phyloP scores from a whole-genome alignment of 2,329 filamentous ascomycete species.

The Cercospora beticola region DNA sequence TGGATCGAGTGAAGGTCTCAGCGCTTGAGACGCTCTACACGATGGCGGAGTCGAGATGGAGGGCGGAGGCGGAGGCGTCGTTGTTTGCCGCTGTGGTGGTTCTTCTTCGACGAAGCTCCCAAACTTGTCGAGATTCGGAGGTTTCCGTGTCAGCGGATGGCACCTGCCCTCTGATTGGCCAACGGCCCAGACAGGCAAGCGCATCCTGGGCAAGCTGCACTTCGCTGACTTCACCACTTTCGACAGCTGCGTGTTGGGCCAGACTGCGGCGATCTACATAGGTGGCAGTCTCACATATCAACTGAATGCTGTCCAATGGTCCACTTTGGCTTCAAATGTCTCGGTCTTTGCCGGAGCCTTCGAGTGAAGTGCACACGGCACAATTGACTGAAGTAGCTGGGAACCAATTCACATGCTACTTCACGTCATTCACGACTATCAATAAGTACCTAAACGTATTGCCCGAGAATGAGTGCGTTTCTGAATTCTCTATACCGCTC shows the following conservation, averaged over 20 bases:
- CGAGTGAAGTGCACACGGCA: too few species aligned
- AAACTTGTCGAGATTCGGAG: slow-evolving; percentile 4
- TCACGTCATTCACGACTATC: too few species aligned
- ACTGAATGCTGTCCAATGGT: too few species aligned
- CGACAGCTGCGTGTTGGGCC: not conserved
- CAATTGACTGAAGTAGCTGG: too few species aligned
- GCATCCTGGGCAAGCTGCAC: not conserved
- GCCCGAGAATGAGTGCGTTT: too few species aligned
- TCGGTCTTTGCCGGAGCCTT: too few species aligned
- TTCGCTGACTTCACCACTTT: slow-evolving; percentile 4
- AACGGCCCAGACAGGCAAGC: not conserved
- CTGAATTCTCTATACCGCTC: too few species aligned
- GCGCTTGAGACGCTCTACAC: slow-evolving; percentile 35
- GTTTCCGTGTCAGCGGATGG: not conserved
- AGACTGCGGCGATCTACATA: not conserved
- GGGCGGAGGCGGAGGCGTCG: not conserved
- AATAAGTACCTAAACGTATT: too few species aligned
- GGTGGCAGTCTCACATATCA: not conserved
- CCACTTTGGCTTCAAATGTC: too few species aligned
- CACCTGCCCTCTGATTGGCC: not conserved
- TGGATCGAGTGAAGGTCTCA: slow-evolving; percentile 43
- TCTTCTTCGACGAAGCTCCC: slow-evolving; percentile 6
- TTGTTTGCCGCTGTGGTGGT: not conserved
- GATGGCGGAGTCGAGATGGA: slow-evolving; percentile 15
- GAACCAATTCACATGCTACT: too few species aligned